Evolutionary conservation across 441 rosid genomes (phyloP), one percentile per base, ranked within the genome.

Genomic region (Jatropha podagrica): DNA sequence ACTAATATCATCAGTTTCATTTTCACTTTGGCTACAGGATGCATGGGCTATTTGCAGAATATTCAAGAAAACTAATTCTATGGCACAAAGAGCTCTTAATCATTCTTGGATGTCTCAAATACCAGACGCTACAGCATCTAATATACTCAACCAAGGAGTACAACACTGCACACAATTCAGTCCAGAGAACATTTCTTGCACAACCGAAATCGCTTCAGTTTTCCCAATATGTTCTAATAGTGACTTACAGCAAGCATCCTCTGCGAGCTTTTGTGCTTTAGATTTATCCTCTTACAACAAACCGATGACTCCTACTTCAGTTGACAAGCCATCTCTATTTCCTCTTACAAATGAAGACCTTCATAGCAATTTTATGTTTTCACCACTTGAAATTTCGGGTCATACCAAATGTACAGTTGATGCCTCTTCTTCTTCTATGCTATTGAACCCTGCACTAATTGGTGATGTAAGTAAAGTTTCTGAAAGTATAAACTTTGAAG

Each of bases 1-100:
- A 2, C 64, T 70, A 9, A 76, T 38, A 65, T 69, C 26, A 20
- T 3, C 37, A 10, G 9, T 17, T 68, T 38, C n/a, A 3, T 73
- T 1, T 37, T 73, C 65, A 49, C 5, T 23, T 48, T 27, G 4
- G 7, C 26, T 20, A 65, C 88, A 95, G 98, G 99, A 93, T 69
- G 90, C 96, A 3, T 93, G 99, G 99, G 99, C 99, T 63, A 93
- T 95, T 51, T 93, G 99, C 38, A 90, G 96, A 89, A 95, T 95
- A 84, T 93, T 95, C 88, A 95, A 90, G 90, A 95, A 93, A 82
- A 87, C 92, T 17, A 95, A 86, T 63, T 79, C 98, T 7, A 85
- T 86, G 75, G 89, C 96, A 49, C 99, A 91, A 60, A 90, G 90
- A 86, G 84, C 97, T 71, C 78, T 86, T 17, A 85, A 91, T 60